Percentiles rank a stretch among this genome's conserved stretches.
phyloP scores from a whole-genome alignment of 805 yeast species.

The Henningerozyma blattae region DNA sequence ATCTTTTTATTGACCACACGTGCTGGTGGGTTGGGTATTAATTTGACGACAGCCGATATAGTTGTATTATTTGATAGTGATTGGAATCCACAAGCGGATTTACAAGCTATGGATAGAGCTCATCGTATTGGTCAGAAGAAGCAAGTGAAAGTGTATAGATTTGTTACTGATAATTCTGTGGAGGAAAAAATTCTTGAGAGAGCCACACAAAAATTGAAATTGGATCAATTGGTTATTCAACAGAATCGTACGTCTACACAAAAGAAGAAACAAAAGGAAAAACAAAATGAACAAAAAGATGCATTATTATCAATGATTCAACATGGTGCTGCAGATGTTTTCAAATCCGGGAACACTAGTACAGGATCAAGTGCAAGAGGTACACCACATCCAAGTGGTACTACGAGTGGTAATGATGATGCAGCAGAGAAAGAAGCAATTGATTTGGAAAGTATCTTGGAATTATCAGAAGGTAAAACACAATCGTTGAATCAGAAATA shows the following conservation, averaged over 20 bases:
- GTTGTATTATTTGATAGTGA: slow-evolving; percentile 70
- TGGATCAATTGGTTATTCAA: slow-evolving; percentile 75
- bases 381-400: slow-evolving; percentile 19
- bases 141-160: slow-evolving; percentile 69
- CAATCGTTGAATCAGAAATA: slow-evolving; percentile 49
- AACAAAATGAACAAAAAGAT: slow-evolving; percentile 39
- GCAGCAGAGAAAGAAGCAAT: slow-evolving; percentile 27
- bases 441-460: slow-evolving; percentile 49
- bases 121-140: slow-evolving; percentile 82
- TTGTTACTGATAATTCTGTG: slow-evolving; percentile 71
- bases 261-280: slow-evolving; percentile 19
- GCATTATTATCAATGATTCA: slow-evolving; percentile 75
- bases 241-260: slow-evolving; percentile 40
- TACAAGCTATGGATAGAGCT: slow-evolving; percentile 85
- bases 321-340: slow-evolving; percentile 65
- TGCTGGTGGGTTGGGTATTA: slow-evolving; percentile 86
- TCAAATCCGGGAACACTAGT: slow-evolving; percentile 12
- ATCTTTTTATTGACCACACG: slow-evolving; percentile 70
- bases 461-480: slow-evolving; percentile 53
- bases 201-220: slow-evolving; percentile 66
- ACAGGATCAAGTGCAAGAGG: slow-evolving; percentile 11
- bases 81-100: slow-evolving; percentile 85
- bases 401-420: too few species aligned
- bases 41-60: slow-evolving; percentile 68
- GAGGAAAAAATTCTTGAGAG: slow-evolving; percentile 75